Evolutionary conservation across 1,139 yeast species (phyloP), one percentile per base, ranked within the genome.

Genomic region (Yamadazyma buinensis): DNA sequence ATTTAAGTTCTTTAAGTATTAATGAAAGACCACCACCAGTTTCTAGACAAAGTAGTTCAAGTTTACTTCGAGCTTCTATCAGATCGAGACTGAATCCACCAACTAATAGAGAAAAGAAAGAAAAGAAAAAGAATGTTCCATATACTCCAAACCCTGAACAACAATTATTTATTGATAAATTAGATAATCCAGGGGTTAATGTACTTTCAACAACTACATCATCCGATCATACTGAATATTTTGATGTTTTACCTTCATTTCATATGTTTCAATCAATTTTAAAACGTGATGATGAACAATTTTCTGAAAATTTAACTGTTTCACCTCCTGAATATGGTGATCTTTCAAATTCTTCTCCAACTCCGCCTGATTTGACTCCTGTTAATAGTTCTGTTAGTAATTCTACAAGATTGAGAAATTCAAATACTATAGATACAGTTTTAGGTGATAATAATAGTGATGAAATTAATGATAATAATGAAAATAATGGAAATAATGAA

Each of bases 191-290:
- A 2, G 38, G 51, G 4, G 43, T 51, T 4, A 42, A 55, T 4
- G 37, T 57, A 6, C 41, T 60, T 24, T 45, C 59, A 1, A 42
- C 64, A 4, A 43, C 51, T 3, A 39, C 56, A 1, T 55, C 69
- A 2, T 49, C 57, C 25, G 50, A 67, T 2, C 68, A 63, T 27
- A 67, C 73, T 0, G 72, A 67, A 38, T 68, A 67, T 44, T 69
- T 68, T 44, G 83, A 78, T 47, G 68, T 78, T 3, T 53, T 78
- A 29, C 84, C 84, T 1, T 75, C 83, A 2, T 79, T 78, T 49
- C 82, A 77, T 44, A 75, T 78, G 80, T 77, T 73, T 45, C 78
- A 73, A 44, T 66, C 75, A 19, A 64, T 78, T 38, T 61, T 77
- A 39, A 72, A 71, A 38, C 49, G 81, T 36, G 71, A 68, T 41